Percentiles rank a stretch among this genome's conserved stretches.
phyloP scores from a whole-genome alignment of 352 stramenopile genomes.

The Globisporangium paroecandrum region DNA sequence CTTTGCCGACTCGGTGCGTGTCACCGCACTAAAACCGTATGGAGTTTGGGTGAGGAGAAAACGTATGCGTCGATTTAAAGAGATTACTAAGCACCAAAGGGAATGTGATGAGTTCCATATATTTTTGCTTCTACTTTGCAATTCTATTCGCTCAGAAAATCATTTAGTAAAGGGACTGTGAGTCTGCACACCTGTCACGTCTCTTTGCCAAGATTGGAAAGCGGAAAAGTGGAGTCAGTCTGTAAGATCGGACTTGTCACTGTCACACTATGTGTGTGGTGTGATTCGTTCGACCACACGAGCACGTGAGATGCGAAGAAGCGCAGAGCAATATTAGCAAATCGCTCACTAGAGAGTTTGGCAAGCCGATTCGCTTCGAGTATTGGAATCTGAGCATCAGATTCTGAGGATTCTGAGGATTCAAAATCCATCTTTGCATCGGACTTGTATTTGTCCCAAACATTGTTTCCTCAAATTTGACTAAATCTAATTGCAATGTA shows the following conservation, averaged over 20 bases:
- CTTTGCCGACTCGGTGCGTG: conserved; percentile 1
- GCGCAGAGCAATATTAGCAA: background rate
- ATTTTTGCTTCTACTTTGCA: background rate
- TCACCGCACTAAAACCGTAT: background rate
- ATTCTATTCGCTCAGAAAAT: background rate
- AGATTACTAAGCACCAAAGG: background rate
- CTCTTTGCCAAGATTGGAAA: no score
- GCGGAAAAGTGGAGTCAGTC: background rate
- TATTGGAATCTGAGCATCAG: no score
- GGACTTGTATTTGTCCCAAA: no score
- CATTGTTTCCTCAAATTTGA: no score
- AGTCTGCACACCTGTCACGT: background rate
- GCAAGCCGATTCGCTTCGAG: no score
- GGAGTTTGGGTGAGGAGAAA: background rate
- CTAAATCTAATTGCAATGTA: no score
- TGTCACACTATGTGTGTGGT: background rate
- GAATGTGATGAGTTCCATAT: background rate
- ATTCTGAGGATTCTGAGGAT: no score
- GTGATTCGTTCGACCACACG: background rate
- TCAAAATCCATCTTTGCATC: no score
- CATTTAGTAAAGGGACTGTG: background rate
- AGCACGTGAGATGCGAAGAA: background rate
- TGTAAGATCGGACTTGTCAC: background rate
- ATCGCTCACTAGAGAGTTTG: no score
- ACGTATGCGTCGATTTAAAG: background rate